These are phyloP conservation scores for Pythium folliculosum DNA, from an alignment of 352 stramenopile species.

Conservation along the genomic window DNA sequence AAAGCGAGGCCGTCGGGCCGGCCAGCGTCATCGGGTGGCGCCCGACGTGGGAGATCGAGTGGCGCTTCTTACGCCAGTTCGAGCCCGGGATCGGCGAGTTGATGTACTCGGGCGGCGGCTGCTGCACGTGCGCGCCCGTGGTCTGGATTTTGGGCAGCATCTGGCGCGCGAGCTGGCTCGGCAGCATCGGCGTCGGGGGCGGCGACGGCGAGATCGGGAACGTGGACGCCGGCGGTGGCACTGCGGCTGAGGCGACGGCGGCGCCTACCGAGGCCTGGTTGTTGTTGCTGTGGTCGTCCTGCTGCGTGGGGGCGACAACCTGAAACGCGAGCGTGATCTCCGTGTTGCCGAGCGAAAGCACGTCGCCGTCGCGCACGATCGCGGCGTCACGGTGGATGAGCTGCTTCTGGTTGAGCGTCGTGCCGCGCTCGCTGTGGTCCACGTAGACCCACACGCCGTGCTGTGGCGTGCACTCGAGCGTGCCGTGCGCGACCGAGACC, in stretches of 20 bases:
- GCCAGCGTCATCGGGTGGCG: conserved; percentile 25
- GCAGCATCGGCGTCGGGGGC: background rate
- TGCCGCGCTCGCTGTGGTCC: conserved; percentile 65
- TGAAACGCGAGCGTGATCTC: conserved; percentile 36
- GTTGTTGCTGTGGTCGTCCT: conserved; percentile 13
- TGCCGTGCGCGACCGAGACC: conserved; percentile 25
- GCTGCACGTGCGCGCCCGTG: conserved; percentile 18
- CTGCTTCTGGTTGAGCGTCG: conserved; percentile 40
- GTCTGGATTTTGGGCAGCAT: conserved; percentile 19
- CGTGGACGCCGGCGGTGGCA: background rate
- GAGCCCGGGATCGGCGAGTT: conserved; percentile 50
- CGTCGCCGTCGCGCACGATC: conserved; percentile 61
- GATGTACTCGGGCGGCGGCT: conserved; percentile 47
- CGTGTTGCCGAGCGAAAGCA: conserved; percentile 52
- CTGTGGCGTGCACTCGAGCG: conserved; percentile 30
- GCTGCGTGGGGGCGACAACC: conserved; percentile 3
- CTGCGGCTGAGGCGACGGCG: too few relatives aligned
- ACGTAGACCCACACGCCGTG: conserved; percentile 75
- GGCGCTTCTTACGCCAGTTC: conserved; percentile 49
- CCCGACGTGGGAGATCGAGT: conserved; percentile 49
- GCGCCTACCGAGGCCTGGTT: background rate
- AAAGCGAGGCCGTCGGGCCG: conserved; percentile 19
- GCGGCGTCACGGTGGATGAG: conserved; percentile 51
- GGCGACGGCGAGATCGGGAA: background rate
- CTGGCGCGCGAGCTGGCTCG: conserved; percentile 15